Conservation (phyloP, 2,329 filamentous ascomycete genomes). For the Lasiodiplodia citricola region DNA sequence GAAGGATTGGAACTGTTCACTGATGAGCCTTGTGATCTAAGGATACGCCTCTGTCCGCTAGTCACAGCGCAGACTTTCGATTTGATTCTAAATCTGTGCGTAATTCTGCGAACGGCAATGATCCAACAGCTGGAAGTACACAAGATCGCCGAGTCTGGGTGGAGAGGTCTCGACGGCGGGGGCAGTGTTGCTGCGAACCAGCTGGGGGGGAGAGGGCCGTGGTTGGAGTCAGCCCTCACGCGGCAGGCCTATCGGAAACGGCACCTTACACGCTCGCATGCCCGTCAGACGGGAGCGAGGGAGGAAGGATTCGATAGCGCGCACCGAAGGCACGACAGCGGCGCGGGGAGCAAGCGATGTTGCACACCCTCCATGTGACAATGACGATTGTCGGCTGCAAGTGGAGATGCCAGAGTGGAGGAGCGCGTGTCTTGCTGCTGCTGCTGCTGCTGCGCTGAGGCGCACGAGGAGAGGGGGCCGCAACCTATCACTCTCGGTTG, state of each 20-base stretch:
- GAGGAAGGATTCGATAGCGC: background rate
- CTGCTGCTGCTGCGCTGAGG: background rate
- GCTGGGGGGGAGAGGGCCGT: background rate
- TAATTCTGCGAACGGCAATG: conserved; percentile 13
- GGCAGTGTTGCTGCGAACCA: background rate
- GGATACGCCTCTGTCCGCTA: background rate
- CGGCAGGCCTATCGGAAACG: background rate
- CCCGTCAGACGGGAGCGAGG: background rate
- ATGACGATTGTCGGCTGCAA: background rate
- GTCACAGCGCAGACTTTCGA: conserved; percentile 14
- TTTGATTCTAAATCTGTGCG: conserved; percentile 6
- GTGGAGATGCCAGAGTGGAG: conserved; percentile 1
- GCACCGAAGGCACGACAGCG: background rate
- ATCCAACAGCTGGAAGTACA: background rate
- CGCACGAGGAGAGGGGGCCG: background rate
- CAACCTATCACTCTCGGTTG: too few relatives aligned
- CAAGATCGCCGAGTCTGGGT: background rate
- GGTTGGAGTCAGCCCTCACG: background rate
- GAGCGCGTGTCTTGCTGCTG: background rate
- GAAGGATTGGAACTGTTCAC: too few relatives aligned
- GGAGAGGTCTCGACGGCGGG: conserved; percentile 3
- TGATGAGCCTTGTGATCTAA: too few relatives aligned
- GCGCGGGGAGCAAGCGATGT: background rate
- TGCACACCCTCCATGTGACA: background rate
- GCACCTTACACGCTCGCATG: background rate